phyloP scores from a whole-genome alignment of 805 yeast genomes.

The Yarrowia keelungensis region DNA sequence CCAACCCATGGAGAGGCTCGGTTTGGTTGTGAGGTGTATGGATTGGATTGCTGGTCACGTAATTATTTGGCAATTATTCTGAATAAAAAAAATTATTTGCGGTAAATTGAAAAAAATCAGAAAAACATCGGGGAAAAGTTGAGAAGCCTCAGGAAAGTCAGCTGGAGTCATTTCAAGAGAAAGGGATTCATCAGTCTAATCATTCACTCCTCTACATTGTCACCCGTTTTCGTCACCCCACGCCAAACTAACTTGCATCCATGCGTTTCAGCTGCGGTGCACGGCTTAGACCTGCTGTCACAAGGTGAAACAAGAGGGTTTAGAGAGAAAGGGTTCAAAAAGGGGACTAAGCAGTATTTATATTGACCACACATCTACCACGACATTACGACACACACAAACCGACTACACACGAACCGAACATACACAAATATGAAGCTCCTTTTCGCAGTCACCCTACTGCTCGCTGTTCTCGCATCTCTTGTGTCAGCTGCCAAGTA shows the following conservation, averaged over 20 bases:
- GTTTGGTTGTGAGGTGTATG: not conserved
- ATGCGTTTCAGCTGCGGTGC: slow-evolving; percentile 8
- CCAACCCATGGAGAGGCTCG: too few species aligned
- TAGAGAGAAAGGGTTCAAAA: not conserved
- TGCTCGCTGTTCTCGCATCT: slow-evolving; percentile 1
- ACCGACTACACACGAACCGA: not conserved
- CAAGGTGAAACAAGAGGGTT: slow-evolving; percentile 19
- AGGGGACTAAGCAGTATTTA: not conserved
- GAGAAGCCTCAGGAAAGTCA: too few species aligned
- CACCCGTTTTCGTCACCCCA: not conserved
- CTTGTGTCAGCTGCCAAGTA: not conserved
- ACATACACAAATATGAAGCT: slow-evolving; percentile 4
- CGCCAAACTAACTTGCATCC: not conserved
- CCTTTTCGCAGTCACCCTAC: not conserved
- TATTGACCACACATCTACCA: not conserved
- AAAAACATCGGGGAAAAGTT: not conserved
- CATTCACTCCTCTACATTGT: too few species aligned
- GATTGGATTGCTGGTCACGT: not conserved
- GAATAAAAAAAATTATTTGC: too few species aligned
- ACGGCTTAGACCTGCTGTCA: slow-evolving; percentile 14
- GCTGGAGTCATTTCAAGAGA: too few species aligned
- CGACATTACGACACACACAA: not conserved
- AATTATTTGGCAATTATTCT: too few species aligned
- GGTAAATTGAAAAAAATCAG: not conserved
- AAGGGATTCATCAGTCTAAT: too few species aligned